These are phyloP conservation scores for Oldenlandia corymbosa DNA, from an alignment of 257 asterid species.

Conservation along the genomic window DNA sequence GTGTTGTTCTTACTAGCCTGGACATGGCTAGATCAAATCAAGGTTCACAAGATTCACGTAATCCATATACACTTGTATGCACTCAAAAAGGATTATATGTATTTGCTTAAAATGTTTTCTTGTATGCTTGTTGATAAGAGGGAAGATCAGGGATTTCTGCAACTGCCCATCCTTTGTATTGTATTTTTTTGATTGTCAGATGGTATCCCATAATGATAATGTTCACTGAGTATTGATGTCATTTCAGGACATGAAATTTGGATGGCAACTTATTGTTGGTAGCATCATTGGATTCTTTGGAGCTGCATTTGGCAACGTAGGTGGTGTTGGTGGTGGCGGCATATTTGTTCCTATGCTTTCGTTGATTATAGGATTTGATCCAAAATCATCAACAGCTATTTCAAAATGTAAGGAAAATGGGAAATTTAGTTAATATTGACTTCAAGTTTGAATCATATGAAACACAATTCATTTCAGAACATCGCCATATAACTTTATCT, in stretches of 20 bases:
- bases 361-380: slow-evolving; percentile 79
- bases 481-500: not conserved
- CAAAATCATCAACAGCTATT: slow-evolving; percentile 98
- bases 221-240: not conserved
- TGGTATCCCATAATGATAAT: not conserved
- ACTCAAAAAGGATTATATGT: not conserved
- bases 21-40: not conserved
- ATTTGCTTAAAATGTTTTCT: not conserved
- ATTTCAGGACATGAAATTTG: slow-evolving; percentile 66
- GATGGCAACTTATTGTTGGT: slow-evolving; percentile 68
- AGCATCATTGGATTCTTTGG: slow-evolving; percentile 84
- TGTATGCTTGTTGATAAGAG: not conserved
- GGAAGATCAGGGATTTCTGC: not conserved
- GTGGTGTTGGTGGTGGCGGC: slow-evolving; percentile 99
- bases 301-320: slow-evolving; percentile 94
- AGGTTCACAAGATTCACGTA: not conserved
- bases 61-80: not conserved
- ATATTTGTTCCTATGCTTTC: slow-evolving; percentile 95
- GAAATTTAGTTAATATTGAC: not conserved
- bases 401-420: slow-evolving; percentile 69
- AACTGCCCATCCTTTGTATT: not conserved
- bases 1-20: not conserved
- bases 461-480: not conserved
- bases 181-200: not conserved
- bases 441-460: not conserved